Evolutionary conservation across 164 flowering plant genomes (phyloP).

Genomic region (Euptelea pleiosperma): DNA sequence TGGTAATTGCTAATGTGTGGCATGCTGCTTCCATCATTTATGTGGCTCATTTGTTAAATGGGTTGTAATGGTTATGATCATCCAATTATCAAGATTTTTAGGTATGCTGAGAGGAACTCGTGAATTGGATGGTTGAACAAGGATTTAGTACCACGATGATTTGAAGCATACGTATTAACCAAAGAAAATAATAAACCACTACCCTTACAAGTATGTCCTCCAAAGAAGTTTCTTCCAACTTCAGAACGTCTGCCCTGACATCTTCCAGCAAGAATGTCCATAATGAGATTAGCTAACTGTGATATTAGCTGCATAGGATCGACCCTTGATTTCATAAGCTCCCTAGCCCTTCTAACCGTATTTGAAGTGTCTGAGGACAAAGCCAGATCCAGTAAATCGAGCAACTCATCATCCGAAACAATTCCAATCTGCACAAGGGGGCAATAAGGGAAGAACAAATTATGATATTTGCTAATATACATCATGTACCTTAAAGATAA

Average conservation of each 20-base stretch:
- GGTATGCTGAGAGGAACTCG: neutral
- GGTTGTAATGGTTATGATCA: neutral
- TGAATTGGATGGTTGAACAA: neutral
- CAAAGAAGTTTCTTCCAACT: constrained; percentile 40
- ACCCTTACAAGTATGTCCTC: constrained; percentile 55
- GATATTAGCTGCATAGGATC: constrained; percentile 93
- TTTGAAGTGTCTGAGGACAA: constrained; percentile 82
- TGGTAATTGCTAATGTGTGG: neutral
- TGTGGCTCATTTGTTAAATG: neutral
- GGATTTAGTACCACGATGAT: neutral
- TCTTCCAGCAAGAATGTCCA: constrained; percentile 89
- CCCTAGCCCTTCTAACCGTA: constrained; percentile 87
- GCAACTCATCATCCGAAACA: constrained; percentile 87
- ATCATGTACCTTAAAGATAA: neutral
- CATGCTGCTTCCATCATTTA: neutral
- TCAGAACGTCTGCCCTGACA: constrained; percentile 44
- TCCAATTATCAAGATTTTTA: neutral
- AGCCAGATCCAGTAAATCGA: constrained; percentile 82
- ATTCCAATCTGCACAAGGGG: constrained; percentile 60
- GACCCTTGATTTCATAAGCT: constrained; percentile 79
- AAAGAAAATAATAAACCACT: constrained; percentile 1
- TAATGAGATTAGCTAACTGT: constrained; percentile 88
- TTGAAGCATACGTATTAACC: neutral
- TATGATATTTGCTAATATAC: neutral
- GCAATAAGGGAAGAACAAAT: constrained; percentile 6